Evolutionary conservation across 164 flowering plant species (phyloP), one percentile per base, ranked within the genome.

Genomic region (Paratinospora sagittata): DNA sequence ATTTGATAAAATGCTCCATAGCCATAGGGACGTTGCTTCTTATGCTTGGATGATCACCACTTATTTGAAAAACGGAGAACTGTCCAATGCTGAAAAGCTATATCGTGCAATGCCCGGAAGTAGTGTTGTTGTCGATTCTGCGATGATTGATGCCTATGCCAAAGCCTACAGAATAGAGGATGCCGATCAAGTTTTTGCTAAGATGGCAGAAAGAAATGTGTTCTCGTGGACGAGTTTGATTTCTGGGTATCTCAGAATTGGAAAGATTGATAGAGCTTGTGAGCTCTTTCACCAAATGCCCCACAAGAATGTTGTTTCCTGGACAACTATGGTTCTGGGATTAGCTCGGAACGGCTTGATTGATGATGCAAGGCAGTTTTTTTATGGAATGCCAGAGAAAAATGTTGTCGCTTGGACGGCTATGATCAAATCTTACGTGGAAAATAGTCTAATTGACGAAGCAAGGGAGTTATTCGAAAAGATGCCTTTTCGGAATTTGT

Each of bases 141-240:
- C 85, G 3, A 87, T 87, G 88, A 76, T 85, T 14, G 76, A 81
- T 72, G 89, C 79, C 19, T 85, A 85, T 75, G 82, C 76, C 19
- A 79, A 81, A 65, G 83, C 78, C 5, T 80, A 76, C 39, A 41
- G 80, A 13, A 74, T 83, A 16, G 80, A 71, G 23, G 81, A 78
- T 9, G 89, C 88, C 19, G 74, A 69, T 57, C 64, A 47, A 13
- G 49, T 88, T 24, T 86, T 88, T 64, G 83, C 86, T 57, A 62
- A 27, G 6, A 88, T 85, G 88, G 70, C 78, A 2, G 74, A 78
- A 45, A 77, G 80, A 45, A 85, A 86, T 81, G 87, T 85, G 0
- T 80, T 65, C 68, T 76, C 88, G 0, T 88, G 89, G 88, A 86
- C 83, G 19, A 78, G 85, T 79, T 77, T 85, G 83, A 78, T 88